Evolutionary conservation across 345 rosid genomes (phyloP), one percentile per base, ranked within the genome.

Genomic region (Leavenworthia alabamica): DNA sequence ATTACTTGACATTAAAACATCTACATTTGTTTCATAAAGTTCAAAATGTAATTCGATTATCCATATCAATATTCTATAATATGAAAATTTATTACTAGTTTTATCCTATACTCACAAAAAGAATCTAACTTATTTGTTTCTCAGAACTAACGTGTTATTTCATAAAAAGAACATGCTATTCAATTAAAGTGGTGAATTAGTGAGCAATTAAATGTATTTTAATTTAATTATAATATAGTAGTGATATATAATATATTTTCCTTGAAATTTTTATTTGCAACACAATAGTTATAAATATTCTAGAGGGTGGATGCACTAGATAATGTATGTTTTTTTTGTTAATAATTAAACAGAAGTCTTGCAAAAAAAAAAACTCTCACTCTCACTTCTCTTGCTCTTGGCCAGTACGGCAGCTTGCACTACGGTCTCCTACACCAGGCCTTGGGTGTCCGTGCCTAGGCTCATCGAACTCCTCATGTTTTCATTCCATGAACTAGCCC

Each of bases 341-440:
- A 20, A 20, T 20, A 20, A 20, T 20, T 20, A 20, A 20, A 20
- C 22, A 20, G 22, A 1, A 20, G 2, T 2, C 22, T 20, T 20
- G 2, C 24, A 23, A 23, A 23, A 23, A 2, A 23, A 0, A 47
- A 7, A 19, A 47, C 60, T 49, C 13, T 49, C 53, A 29, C 52
- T 68, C n/a, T 46, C 66, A 28, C 60, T 58, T 58, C 36, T 68
- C 45, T 50, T 68, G 3, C 52, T 68, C 52, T 68, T 68, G 14
- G 66, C 72, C 60, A 43, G 45, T 50, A 59, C 66, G 14, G 58
- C n/a, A n/a, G n/a, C n/a, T n/a, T n/a, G n/a, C n/a, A 43, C 53
- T 50, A 59, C 66, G 14, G 58, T 68, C 59, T 68, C 51, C 27
- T 32, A 59, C 1, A 50, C 6, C 3, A 52, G 66, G 20, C 58